Conservation (phyloP, 2,329 filamentous ascomycete genomes). For the Cercospora sp. region DNA sequence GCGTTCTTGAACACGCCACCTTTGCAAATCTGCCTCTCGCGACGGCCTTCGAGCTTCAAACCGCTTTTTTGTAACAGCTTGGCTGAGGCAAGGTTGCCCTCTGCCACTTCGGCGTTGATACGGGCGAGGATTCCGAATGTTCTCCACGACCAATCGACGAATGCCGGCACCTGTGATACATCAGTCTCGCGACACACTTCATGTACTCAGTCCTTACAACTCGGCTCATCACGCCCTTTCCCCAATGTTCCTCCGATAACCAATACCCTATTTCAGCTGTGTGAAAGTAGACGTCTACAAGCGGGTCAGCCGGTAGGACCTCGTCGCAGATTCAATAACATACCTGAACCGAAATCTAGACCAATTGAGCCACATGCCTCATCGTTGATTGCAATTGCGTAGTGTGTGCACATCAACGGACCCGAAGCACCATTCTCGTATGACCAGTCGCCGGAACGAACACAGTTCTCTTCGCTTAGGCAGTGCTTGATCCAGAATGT, state of each 20-base stretch:
- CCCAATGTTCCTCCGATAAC: constrained; percentile 43
- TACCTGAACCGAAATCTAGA: constrained; percentile 37
- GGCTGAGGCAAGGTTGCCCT: constrained; percentile 41
- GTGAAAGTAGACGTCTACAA: constrained; percentile 40
- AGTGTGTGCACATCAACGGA: constrained; percentile 24
- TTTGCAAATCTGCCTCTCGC: constrained; percentile 41
- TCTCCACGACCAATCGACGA: constrained; percentile 42
- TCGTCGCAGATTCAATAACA: not conserved
- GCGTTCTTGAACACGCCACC: constrained; percentile 38
- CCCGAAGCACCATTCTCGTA: constrained; percentile 24
- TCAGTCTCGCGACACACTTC: not conserved
- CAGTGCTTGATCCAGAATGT: constrained; percentile 41
- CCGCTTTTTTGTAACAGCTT: constrained; percentile 43
- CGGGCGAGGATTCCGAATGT: constrained; percentile 35
- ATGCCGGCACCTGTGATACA: constrained; percentile 30
- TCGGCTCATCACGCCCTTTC: constrained; percentile 25
- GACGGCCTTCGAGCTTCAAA: constrained; percentile 42
- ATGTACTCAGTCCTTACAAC: constrained; percentile 25
- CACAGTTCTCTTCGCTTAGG: constrained; percentile 16
- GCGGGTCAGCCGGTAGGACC: not conserved
- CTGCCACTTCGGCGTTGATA: constrained; percentile 37
- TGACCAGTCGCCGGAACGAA: constrained; percentile 27
- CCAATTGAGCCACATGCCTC: constrained; percentile 44
- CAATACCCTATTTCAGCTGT: constrained; percentile 48
- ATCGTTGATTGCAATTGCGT: constrained; percentile 32